These are phyloP conservation scores for Vitis amurensis DNA, from an alignment of 164 flowering plant genomes.

Conservation along the genomic window DNA sequence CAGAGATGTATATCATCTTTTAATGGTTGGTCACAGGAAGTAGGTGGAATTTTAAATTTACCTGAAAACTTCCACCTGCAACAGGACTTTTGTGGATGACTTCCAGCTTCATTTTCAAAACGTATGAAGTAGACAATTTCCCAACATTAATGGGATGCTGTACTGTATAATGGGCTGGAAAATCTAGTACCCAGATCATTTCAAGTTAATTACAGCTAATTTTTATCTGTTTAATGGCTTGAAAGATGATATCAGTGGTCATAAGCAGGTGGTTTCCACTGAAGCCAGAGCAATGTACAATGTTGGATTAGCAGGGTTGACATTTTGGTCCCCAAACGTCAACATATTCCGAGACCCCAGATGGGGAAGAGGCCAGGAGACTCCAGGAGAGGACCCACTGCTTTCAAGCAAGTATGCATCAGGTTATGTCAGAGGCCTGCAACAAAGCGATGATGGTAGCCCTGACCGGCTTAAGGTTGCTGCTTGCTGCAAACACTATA, in stretches of 20 bases:
- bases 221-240: neutral
- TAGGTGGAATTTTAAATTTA: neutral
- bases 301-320: no score
- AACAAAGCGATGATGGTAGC: slow-evolving; percentile 18
- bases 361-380: no score
- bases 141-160: neutral
- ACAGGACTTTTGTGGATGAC: no score
- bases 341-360: no score
- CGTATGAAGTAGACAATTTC: no score
- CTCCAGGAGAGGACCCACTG: neutral
- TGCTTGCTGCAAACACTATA: slow-evolving; percentile 23
- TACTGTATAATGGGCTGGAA: neutral
- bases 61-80: neutral
- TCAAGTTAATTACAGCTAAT: neutral
- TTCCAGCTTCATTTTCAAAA: no score
- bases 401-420: slow-evolving; percentile 16
- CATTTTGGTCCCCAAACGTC: no score
- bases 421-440: slow-evolving; percentile 21
- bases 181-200: neutral
- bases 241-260: neutral
- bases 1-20: no score
- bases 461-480: slow-evolving; percentile 18
- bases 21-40: neutral
- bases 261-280: slow-evolving; percentile 18
- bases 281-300: slow-evolving; percentile 10